Evolutionary conservation across 2,329 filamentous ascomycete genomes (phyloP).

Genomic region (Cercospora berteroae): DNA sequence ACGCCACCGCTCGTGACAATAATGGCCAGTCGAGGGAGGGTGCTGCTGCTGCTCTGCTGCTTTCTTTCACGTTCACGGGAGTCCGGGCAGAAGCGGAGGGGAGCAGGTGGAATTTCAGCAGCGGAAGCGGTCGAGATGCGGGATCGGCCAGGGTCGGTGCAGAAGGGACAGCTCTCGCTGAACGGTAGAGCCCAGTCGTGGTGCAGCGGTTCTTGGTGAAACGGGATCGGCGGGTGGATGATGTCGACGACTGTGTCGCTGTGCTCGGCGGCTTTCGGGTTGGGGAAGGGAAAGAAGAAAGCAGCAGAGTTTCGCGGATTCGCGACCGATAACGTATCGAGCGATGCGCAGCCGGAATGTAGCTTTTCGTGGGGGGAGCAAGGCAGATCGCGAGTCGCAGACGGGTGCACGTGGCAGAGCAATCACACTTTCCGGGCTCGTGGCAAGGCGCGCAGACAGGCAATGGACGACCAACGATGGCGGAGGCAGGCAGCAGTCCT

Average conservation of each 20-base stretch:
- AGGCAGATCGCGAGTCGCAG: slow-evolving; percentile 1
- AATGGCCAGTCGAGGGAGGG: not conserved
- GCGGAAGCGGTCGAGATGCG: slow-evolving; percentile 9
- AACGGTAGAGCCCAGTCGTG: slow-evolving; percentile 9
- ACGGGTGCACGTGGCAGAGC: slow-evolving; percentile 13
- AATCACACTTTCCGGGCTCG: not conserved
- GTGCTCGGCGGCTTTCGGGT: slow-evolving; percentile 7
- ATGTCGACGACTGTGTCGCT: slow-evolving; percentile 20
- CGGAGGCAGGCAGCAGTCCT: not conserved
- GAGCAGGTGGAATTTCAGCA: slow-evolving; percentile 9
- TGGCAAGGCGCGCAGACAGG: not conserved
- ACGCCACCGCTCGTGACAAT: slow-evolving; percentile 16
- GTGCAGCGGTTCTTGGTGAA: slow-evolving; percentile 14
- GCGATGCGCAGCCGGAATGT: slow-evolving; percentile 12
- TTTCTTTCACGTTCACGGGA: slow-evolving; percentile 6
- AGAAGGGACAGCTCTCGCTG: slow-evolving; percentile 7
- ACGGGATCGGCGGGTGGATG: slow-evolving; percentile 20
- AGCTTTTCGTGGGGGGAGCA: slow-evolving; percentile 9
- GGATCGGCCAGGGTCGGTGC: slow-evolving; percentile 9
- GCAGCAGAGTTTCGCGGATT: slow-evolving; percentile 16
- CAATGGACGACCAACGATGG: not conserved
- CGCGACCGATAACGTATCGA: slow-evolving; percentile 11
- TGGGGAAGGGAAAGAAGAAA: slow-evolving; percentile 1
- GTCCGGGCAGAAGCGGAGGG: slow-evolving; percentile 13
- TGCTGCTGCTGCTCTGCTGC: not conserved